Percentiles rank a stretch among this genome's conserved stretches.
Conservation (phyloP, 441 rosid species). For the Euphorbia neoarborescens region DNA sequence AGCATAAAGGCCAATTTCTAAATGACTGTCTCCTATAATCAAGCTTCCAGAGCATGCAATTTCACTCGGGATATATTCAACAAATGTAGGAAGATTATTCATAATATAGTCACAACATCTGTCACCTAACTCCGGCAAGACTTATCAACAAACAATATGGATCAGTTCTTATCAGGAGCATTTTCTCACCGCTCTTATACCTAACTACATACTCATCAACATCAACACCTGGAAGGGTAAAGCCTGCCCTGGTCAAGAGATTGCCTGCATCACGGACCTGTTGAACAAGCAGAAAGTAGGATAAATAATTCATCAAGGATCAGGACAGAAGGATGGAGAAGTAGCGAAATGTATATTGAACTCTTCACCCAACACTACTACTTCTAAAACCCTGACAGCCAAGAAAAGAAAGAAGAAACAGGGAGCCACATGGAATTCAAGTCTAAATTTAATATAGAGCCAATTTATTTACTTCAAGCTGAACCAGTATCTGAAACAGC, state of each 20-base stretch:
- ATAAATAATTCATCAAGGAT: neutral
- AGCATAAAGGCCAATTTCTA: neutral
- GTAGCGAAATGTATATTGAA: neutral
- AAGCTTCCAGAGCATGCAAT: neutral
- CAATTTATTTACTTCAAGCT: neutral
- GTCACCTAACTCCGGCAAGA: conserved; percentile 2
- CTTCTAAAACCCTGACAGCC: neutral
- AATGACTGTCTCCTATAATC: neutral
- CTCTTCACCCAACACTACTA: neutral
- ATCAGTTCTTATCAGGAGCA: conserved; percentile 9
- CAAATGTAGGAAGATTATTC: neutral
- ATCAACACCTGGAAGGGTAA: conserved; percentile 88
- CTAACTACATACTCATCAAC: conserved; percentile 82
- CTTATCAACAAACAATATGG: conserved; percentile 4
- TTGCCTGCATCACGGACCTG: conserved; percentile 97
- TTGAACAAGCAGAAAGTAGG: neutral
- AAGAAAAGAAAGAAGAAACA: neutral
- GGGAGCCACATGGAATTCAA: too few species aligned
- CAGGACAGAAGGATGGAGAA: neutral
- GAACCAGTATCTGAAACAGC: neutral
- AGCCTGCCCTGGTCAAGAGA: conserved; percentile 91
- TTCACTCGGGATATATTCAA: neutral
- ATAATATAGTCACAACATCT: neutral
- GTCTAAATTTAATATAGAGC: neutral
- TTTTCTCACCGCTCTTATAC: conserved; percentile 65